phyloP scores from a whole-genome alignment of 495 filamentous ascomycete genomes.

The Collariella sp. region DNA sequence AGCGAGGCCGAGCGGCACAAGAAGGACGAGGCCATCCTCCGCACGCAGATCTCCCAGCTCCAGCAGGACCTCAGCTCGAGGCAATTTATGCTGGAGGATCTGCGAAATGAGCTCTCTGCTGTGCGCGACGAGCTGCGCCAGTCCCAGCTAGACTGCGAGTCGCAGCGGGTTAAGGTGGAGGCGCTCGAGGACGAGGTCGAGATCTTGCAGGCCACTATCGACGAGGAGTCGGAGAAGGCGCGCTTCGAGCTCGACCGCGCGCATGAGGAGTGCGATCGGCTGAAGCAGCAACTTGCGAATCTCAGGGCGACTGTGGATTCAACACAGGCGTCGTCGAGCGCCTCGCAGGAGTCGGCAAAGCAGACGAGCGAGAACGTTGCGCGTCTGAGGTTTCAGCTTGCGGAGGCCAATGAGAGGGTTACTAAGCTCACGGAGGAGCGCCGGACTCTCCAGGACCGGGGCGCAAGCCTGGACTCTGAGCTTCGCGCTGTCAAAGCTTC shows the following conservation, averaged over 20 bases:
- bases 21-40: slow-evolving; percentile 32
- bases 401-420: slow-evolving; percentile 28
- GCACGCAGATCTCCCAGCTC: slow-evolving; percentile 39
- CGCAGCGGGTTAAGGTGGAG: slow-evolving; percentile 58
- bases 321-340: slow-evolving; percentile 14
- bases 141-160: slow-evolving; percentile 54
- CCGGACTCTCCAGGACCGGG: slow-evolving; percentile 54
- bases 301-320: slow-evolving; percentile 15
- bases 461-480: slow-evolving; percentile 53
- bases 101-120: slow-evolving; percentile 43
- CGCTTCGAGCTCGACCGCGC: slow-evolving; percentile 44
- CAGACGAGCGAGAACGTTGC: slow-evolving; percentile 22
- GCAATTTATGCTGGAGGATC: slow-evolving; percentile 34
- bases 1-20: slow-evolving; percentile 38
- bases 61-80: slow-evolving; percentile 37
- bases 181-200: slow-evolving; percentile 76
- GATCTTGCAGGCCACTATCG: slow-evolving; percentile 61
- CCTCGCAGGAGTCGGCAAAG: slow-evolving; percentile 22
- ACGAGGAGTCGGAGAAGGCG: slow-evolving; percentile 67
- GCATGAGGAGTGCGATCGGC: slow-evolving; percentile 41
- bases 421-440: slow-evolving; percentile 46
- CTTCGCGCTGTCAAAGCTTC: slow-evolving; percentile 47
- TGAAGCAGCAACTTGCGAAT: slow-evolving; percentile 42
- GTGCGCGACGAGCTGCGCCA: slow-evolving; percentile 61
- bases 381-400: slow-evolving; percentile 26